Percentiles rank a stretch among this genome's conserved stretches.
Evolutionary conservation across 768 basidiomycete species (phyloP).

Genomic region (Rhizopogon vinicolor): DNA sequence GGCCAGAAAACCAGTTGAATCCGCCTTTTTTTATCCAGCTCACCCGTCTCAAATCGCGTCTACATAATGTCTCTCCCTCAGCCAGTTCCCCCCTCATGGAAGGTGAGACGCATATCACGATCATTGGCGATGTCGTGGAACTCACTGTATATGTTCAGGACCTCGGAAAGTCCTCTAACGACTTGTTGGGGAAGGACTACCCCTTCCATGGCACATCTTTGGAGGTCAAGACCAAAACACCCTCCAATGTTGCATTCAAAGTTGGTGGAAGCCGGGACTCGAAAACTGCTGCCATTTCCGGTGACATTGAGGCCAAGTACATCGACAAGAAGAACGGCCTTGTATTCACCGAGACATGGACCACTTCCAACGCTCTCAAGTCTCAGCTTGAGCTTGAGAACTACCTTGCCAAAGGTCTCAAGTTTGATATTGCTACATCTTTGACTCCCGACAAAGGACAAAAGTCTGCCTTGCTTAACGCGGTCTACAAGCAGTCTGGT

Average conservation of each 20-base stretch:
- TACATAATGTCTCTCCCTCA: conserved; percentile 84
- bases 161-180: conserved; percentile 95
- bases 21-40: conserved; percentile 5
- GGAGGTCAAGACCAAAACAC: conserved; percentile 87
- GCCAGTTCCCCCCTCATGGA: conserved; percentile 96
- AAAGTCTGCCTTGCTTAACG: conserved; percentile 80
- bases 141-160: conserved; percentile 45
- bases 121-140: background rate
- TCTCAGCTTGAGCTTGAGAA: conserved; percentile 94
- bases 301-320: conserved; percentile 96
- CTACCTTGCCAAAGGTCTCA: conserved; percentile 95
- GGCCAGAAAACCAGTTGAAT: conserved; percentile 5
- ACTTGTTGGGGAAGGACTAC: conserved; percentile 92
- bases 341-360: conserved; percentile 94
- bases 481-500: conserved; percentile 93
- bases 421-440: conserved; percentile 83
- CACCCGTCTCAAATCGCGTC: conserved; percentile 23
- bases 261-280: conserved; percentile 80
- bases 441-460: conserved; percentile 83
- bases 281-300: conserved; percentile 68
- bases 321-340: conserved; percentile 88
- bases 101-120: conserved; percentile 44
- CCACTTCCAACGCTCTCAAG: conserved; percentile 88
- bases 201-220: conserved; percentile 67
- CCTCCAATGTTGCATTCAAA: conserved; percentile 90